Evolutionary conservation across 73 alveolate genomes (phyloP).

Genomic region (Paramecium octaurelia): DNA sequence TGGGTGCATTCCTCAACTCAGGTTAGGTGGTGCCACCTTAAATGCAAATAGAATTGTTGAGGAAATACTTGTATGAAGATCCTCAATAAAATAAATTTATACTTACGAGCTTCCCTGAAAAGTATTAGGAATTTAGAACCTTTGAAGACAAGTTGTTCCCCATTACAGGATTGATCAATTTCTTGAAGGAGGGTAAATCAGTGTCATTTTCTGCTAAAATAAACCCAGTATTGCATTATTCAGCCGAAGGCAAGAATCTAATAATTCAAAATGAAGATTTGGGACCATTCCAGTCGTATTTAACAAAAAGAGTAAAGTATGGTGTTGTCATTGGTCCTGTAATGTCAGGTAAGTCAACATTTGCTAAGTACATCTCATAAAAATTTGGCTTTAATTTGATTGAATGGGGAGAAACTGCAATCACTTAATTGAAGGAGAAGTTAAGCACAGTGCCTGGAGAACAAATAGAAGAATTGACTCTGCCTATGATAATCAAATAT

Average conservation of each 20-base stretch:
- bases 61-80: neutral
- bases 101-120: constrained; percentile 28
- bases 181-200: neutral
- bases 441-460: constrained; percentile 47
- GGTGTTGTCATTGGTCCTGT: constrained; percentile 52
- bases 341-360: constrained; percentile 55
- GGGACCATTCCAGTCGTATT: constrained; percentile 7
- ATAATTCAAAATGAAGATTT: constrained; percentile 27
- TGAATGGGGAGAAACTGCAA: constrained; percentile 53
- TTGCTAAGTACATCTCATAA: constrained; percentile 47
- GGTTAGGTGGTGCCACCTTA: constrained; percentile 31
- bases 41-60: constrained; percentile 21
- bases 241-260: neutral
- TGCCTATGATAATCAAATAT: neutral
- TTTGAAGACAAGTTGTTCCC: constrained; percentile 41
- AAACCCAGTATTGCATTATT: neutral
- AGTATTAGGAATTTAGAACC: neutral
- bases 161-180: neutral
- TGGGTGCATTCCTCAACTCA: constrained; percentile 18
- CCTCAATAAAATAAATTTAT: constrained; percentile 18
- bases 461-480: constrained; percentile 52
- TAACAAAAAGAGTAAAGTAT: constrained; percentile 28
- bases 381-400: constrained; percentile 53
- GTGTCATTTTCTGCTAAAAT: constrained; percentile 30
- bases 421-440: constrained; percentile 1